Base-by-base conservation (phyloP, 441 rosid species). In the Pelargonium myrrhifolium region DNA sequence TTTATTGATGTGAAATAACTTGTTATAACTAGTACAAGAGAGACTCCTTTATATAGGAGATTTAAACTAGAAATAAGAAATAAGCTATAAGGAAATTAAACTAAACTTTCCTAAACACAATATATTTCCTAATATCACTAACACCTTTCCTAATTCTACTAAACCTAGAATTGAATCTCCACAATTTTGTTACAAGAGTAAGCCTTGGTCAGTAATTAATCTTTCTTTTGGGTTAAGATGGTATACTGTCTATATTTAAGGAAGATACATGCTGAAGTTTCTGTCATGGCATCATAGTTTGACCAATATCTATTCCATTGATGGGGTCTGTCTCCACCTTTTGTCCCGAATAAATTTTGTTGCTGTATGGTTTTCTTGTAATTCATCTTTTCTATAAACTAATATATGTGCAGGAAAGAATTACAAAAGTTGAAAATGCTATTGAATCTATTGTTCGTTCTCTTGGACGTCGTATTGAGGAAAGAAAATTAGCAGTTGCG, bases 391-490 rank as follows among this genome's bases (percentile, higher is more conserved):
- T 39, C 65, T 45, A 21, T 51, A 64, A 68, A 62, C 59, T 62
- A 53, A 22, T 72, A 74, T 63, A 42, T 73, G 64, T 76, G 77
- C 84, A 87, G 92, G 87, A 80, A 82, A 83, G 89, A 78, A 56
- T 87, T 62, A 81, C 79, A 37, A 73, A 74, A 63, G 78, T 68
- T 67, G 76, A 77, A 53, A 68, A 74, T 17, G 84, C 81, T 22
- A 79, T 87, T 51, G 86, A 83, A 64, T 73, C 56, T 62, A 79
- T 87, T 28, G 92, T 83, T 62, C 79, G 78, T 66, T 87, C 76
- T 61, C 86, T 87, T 65, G 89, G 87, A 26, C 86, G 92, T 26
- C 86, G 84, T 37, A 66, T 47, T 42, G 85, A 71, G 39, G 92
- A 85, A 73, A 71, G 85, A 64, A 83, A 79, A 79, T 74, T 85